A percentile compares a stretch with the other conserved stretches of the same genome.
These are phyloP conservation scores for Ramaria sp. DNA, from an alignment of 768 basidiomycete species.

Conservation along the genomic window DNA sequence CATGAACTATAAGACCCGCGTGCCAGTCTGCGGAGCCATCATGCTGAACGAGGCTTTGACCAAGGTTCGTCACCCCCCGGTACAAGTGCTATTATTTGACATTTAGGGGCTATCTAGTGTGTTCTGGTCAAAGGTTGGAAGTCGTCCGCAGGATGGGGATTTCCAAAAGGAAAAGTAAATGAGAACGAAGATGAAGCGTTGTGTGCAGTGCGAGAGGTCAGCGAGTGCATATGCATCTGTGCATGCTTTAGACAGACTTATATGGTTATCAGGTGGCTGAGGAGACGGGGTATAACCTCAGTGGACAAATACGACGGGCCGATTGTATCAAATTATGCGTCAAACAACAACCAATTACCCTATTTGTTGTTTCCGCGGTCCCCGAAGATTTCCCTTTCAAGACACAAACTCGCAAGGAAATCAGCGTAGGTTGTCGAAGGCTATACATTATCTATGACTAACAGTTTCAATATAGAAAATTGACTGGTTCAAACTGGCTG, in stretches of 20 bases:
- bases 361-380: constrained; percentile 84
- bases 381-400: constrained; percentile 83
- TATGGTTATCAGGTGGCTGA: constrained; percentile 67
- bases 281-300: constrained; percentile 91
- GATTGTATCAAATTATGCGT: constrained; percentile 79
- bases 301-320: constrained; percentile 49
- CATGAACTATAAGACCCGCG: constrained; percentile 92
- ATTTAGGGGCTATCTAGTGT: constrained; percentile 40
- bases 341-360: constrained; percentile 81
- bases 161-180: constrained; percentile 99
- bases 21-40: constrained; percentile 96
- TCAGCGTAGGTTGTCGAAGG: constrained; percentile 55
- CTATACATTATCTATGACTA: constrained; percentile 12
- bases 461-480: constrained; percentile 56
- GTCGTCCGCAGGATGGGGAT: constrained; percentile 94
- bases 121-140: constrained; percentile 99
- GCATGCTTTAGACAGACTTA: not conserved
- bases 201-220: constrained; percentile 89
- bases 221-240: constrained; percentile 12
- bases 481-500: constrained; percentile 85
- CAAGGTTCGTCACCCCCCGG: constrained; percentile 48
- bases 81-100: constrained; percentile 3
- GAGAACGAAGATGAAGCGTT: constrained; percentile 73
- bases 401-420: constrained; percentile 95
- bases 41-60: constrained; percentile 89